Base-by-base conservation (phyloP, 2,329 filamentous ascomycete genomes). In the Pezicula neosporulosa region DNA sequence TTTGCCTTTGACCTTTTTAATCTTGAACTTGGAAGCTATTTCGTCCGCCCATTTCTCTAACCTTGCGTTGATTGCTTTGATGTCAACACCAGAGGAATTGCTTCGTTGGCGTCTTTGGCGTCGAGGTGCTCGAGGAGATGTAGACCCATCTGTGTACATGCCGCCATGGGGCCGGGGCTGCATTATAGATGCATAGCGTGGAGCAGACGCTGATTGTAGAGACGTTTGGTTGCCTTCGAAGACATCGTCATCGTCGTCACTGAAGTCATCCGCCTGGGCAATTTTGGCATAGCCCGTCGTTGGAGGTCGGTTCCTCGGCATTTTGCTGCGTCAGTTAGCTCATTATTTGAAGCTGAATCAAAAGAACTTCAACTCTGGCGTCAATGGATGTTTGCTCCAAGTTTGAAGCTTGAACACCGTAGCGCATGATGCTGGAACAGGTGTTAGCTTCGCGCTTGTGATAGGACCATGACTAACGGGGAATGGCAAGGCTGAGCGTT, bases 41-140 rank as follows among this genome's bases (percentile, higher is more conserved):
- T 99, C 94, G 62, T 97, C 94, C 15, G 94, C 94, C 94, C 94
- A 99, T 67, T 89, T 81, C 72, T 99, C 94, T 24, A 99, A 76
- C 21, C 94, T 82, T 53, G 93, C 92, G 70, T 99, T 99, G 72
- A 99, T 97, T 54, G 94, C 94, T 69, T 97, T 97, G 66, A 99
- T 89, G 66, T 99, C 94, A 16, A 99, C 93, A 3, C 92, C 93
- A 18, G 90, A 90, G 62, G 73, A 80, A 63, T 92, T 94, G 66
- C 89, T 88, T 57, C 85, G 78, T 54, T 76, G 72, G 56, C 77
- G 72, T 62, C 64, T 60, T 68, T 79, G 61, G 65, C 72, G 61
- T 73, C 76, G 66, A 62, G 73, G 61, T 72, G 71, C 72, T 61
- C 75, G 76, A 60, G 72, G 67, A 9, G 69, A 68, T 46, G 58